Evolutionary conservation across 2,329 filamentous ascomycete genomes (phyloP).

Genomic region (Penicillium verrucosum): DNA sequence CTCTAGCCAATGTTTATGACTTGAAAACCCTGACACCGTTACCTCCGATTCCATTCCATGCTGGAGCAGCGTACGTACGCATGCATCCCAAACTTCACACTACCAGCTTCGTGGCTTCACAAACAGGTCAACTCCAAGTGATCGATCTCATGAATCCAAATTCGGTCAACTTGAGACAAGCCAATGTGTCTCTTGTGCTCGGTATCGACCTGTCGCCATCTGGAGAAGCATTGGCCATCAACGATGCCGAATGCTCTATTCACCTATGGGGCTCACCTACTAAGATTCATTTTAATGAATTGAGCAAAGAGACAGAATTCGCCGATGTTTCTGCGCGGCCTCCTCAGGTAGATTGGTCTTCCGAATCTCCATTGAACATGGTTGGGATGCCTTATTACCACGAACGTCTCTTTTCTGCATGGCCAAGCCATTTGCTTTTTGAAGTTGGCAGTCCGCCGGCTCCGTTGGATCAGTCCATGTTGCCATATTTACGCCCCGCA

Average conservation of each 20-base stretch:
- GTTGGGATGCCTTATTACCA: constrained; percentile 93
- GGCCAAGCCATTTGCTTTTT: constrained; percentile 79
- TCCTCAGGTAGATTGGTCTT: constrained; percentile 64
- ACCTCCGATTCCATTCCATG: constrained; percentile 86
- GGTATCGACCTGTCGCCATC: constrained; percentile 85
- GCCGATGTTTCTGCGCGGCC: constrained; percentile 64
- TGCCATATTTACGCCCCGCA: constrained; percentile 65
- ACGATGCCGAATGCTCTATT: constrained; percentile 73
- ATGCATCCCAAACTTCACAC: constrained; percentile 97
- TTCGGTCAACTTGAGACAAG: constrained; percentile 78
- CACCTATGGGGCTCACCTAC: constrained; percentile 85
- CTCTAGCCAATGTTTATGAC: constrained; percentile 92
- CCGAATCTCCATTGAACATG: constrained; percentile 75
- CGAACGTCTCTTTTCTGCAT: constrained; percentile 80
- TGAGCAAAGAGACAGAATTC: constrained; percentile 73
- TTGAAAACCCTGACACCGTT: constrained; percentile 85
- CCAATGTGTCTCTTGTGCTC: constrained; percentile 72
- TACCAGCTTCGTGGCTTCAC: constrained; percentile 88
- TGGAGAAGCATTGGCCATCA: constrained; percentile 77
- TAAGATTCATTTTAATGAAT: constrained; percentile 83
- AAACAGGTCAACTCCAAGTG: constrained; percentile 89
- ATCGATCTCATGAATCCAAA: constrained; percentile 94
- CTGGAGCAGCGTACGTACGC: constrained; percentile 87
- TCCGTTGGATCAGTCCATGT: constrained; percentile 68
- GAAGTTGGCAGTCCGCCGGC: constrained; percentile 80